Conservation (phyloP, 352 stramenopile genomes). For the Phytophthora tubulina region DNA sequence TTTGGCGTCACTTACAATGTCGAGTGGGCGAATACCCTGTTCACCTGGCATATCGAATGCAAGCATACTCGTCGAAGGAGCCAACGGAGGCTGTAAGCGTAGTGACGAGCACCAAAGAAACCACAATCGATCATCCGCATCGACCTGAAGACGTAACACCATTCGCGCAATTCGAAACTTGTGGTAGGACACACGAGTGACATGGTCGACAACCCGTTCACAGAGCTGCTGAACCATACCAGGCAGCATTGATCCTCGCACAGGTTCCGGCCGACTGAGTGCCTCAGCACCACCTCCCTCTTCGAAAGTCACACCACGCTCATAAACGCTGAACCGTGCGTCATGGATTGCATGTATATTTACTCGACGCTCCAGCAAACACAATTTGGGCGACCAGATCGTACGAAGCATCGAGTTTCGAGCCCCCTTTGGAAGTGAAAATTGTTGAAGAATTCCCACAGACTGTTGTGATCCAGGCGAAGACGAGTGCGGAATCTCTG, state of each 20-base stretch:
- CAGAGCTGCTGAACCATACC: conserved; percentile 93
- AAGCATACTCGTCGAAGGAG: not conserved
- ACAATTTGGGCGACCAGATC: conserved; percentile 97
- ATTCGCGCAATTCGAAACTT: conserved; percentile 94
- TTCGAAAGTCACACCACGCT: conserved; percentile 96
- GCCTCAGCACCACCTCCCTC: conserved; percentile 81
- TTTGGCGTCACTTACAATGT: conserved; percentile 76
- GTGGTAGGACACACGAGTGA: conserved; percentile 92
- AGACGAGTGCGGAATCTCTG: conserved; percentile 68
- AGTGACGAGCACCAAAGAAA: conserved; percentile 95
- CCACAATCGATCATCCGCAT: conserved; percentile 94
- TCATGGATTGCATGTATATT: conserved; percentile 94
- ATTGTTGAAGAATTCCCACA: conserved; percentile 95
- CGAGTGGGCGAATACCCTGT: conserved; percentile 51
- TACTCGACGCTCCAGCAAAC: conserved; percentile 92
- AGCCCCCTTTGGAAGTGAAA: conserved; percentile 94
- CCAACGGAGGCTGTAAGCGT: conserved; percentile 57
- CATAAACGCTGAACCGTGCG: conserved; percentile 92
- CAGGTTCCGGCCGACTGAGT: conserved; percentile 84
- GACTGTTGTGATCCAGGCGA: conserved; percentile 38
- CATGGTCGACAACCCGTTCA: conserved; percentile 93
- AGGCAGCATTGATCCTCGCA: conserved; percentile 92
- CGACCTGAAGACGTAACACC: conserved; percentile 96
- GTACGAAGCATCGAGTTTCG: conserved; percentile 91
- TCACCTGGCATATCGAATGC: conserved; percentile 18